These are phyloP conservation scores for Penicillium sp. DNA, from an alignment of 2,329 filamentous ascomycete genomes.

Conservation along the genomic window DNA sequence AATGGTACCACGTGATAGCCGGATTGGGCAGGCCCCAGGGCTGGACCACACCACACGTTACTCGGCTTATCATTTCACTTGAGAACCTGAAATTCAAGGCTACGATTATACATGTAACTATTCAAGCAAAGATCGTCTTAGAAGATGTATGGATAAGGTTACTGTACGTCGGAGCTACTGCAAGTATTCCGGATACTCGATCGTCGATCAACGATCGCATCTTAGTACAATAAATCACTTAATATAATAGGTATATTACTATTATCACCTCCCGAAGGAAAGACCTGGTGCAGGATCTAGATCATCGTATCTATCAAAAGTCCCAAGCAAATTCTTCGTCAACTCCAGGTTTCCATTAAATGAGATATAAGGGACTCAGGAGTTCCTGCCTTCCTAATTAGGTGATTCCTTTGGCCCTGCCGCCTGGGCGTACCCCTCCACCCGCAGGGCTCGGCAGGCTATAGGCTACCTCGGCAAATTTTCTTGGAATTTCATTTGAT, in stretches of 20 bases:
- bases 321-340: background rate
- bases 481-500: background rate
- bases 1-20: constrained; percentile 5
- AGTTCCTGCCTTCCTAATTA: background rate
- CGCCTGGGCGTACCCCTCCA: background rate
- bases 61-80: background rate
- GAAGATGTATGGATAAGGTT: background rate
- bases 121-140: background rate
- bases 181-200: background rate
- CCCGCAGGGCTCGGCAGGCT: background rate
- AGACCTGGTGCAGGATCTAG: background rate
- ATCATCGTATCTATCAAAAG: background rate
- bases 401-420: background rate
- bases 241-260: background rate
- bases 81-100: background rate
- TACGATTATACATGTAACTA: background rate
- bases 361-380: background rate
- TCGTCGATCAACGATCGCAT: background rate
- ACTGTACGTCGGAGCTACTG: background rate
- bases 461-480: background rate
- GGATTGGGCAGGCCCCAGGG: background rate
- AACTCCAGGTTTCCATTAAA: background rate
- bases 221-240: no score
- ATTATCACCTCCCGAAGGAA: background rate
- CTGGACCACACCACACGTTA: background rate